phyloP scores from a whole-genome alignment of 2,329 filamentous ascomycete species.

The Penicillium sp. region DNA sequence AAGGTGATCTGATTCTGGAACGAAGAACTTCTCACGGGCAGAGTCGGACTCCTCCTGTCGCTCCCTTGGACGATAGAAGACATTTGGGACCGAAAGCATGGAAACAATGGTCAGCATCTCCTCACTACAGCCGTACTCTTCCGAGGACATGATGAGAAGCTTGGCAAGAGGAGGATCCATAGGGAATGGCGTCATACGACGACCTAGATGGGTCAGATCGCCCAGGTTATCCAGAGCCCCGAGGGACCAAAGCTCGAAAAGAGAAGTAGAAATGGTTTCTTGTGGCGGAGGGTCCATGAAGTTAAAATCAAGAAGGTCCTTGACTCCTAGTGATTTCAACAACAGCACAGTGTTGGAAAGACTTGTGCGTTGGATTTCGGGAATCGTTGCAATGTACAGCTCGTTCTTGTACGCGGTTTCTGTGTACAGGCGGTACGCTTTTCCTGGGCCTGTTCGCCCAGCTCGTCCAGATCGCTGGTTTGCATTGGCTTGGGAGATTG shows the following conservation, averaged over 20 bases:
- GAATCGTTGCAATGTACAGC: conserved; percentile 94
- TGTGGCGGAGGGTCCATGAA: conserved; percentile 99
- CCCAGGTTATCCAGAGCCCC: conserved; percentile 93
- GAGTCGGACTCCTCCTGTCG: conserved; percentile 94
- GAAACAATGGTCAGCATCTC: conserved; percentile 98
- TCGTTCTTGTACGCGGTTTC: conserved; percentile 95
- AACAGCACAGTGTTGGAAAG: conserved; percentile 92
- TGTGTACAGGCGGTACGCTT: conserved; percentile 90
- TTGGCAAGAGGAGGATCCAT: conserved; percentile 98
- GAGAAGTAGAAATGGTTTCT: conserved; percentile 93
- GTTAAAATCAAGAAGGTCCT: conserved; percentile 92
- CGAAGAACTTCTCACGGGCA: conserved; percentile 96
- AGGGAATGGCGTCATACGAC: conserved; percentile 94
- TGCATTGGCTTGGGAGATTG: conserved; percentile 94
- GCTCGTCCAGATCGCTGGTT: conserved; percentile 92
- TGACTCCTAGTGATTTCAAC: conserved; percentile 90
- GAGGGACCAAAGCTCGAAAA: conserved; percentile 96
- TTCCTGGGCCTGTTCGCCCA: conserved; percentile 90
- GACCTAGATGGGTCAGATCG: conserved; percentile 81
- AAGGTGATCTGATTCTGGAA: conserved; percentile 94
- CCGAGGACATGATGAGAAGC: conserved; percentile 85
- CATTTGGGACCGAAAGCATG: conserved; percentile 94
- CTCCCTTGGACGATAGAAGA: conserved; percentile 96
- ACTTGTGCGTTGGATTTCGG: conserved; percentile 96
- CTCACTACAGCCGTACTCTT: conserved; percentile 88